Percentiles rank a stretch among this genome's conserved stretches.
Conservation (phyloP, 2,329 filamentous ascomycete species). For the Didymella keratinophila region DNA sequence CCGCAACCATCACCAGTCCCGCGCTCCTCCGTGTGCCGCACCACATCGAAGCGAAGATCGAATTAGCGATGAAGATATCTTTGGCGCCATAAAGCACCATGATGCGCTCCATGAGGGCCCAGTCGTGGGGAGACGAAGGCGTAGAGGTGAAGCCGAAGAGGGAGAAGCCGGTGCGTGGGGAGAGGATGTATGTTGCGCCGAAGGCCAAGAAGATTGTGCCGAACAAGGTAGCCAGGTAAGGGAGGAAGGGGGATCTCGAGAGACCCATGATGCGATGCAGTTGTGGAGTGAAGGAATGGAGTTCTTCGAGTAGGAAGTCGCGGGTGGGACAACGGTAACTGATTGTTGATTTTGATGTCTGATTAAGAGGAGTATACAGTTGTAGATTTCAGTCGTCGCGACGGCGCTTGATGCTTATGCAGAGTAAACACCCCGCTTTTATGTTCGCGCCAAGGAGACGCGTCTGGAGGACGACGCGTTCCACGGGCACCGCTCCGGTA, state of each 20-base stretch:
- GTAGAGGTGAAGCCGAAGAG: slow-evolving; percentile 50
- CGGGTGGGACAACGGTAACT: too few species aligned
- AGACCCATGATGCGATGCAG: not conserved
- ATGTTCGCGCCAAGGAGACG: not conserved
- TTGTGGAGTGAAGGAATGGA: too few species aligned
- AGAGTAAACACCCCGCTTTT: slow-evolving; percentile 5
- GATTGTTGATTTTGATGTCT: too few species aligned
- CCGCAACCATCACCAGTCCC: slow-evolving; percentile 55
- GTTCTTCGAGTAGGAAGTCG: too few species aligned
- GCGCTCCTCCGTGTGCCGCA: slow-evolving; percentile 52
- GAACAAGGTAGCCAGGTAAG: slow-evolving; percentile 32
- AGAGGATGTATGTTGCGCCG: slow-evolving; percentile 53
- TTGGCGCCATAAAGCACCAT: slow-evolving; percentile 59
- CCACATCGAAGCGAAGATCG: slow-evolving; percentile 50
- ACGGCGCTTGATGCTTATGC: too few species aligned
- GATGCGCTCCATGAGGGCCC: slow-evolving; percentile 54
- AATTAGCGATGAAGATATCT: slow-evolving; percentile 59
- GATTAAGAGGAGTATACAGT: too few species aligned
- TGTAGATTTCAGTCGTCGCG: too few species aligned
- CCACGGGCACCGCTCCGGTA: not conserved
- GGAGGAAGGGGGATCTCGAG: slow-evolving; percentile 8
- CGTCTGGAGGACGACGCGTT: not conserved
- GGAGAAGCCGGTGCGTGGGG: slow-evolving; percentile 45
- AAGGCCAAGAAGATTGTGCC: slow-evolving; percentile 46
- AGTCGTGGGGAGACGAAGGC: slow-evolving; percentile 39